phyloP scores from a whole-genome alignment of 805 yeast genomes.

The Zygoascus flipseniorum region DNA sequence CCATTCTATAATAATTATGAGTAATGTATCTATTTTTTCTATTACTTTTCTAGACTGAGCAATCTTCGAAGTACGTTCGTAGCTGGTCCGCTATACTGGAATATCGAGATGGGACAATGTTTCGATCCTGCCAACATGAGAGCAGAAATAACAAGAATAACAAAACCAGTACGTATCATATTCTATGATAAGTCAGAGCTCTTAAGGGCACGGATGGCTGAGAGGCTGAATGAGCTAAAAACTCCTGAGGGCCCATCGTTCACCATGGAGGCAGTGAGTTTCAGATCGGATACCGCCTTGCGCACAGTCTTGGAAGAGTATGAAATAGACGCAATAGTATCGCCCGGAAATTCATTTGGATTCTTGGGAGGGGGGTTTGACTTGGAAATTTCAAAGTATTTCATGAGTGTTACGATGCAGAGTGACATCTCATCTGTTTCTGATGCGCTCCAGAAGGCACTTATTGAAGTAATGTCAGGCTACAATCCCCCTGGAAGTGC shows the following conservation, averaged over 20 bases:
- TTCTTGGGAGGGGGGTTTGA: conserved; percentile 48
- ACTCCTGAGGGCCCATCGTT: background rate
- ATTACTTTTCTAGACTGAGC: no score
- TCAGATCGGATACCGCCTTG: background rate
- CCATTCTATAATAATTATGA: background rate
- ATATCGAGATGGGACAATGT: no score
- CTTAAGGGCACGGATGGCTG: background rate
- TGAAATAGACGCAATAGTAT: conserved; percentile 28
- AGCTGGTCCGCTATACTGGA: no score
- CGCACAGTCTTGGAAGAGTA: conserved; percentile 4
- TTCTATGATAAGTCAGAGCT: conserved; percentile 1
- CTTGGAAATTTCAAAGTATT: conserved; percentile 28
- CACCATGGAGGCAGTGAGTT: conserved; percentile 3
- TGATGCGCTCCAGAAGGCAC: conserved; percentile 10
- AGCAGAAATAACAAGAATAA: no score
- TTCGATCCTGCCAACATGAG: no score
- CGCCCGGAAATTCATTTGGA: conserved; percentile 47
- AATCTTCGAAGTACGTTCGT: no score
- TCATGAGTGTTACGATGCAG: conserved; percentile 6
- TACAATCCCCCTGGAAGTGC: conserved; percentile 29
- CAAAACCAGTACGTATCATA: background rate
- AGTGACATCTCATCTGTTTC: conserved; percentile 11
- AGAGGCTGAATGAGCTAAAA: background rate
- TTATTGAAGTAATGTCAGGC: conserved; percentile 19
- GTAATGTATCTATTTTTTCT: background rate